Evolutionary conservation across 306 rosid species (phyloP).

Genomic region (Spatholobus suberectus): DNA sequence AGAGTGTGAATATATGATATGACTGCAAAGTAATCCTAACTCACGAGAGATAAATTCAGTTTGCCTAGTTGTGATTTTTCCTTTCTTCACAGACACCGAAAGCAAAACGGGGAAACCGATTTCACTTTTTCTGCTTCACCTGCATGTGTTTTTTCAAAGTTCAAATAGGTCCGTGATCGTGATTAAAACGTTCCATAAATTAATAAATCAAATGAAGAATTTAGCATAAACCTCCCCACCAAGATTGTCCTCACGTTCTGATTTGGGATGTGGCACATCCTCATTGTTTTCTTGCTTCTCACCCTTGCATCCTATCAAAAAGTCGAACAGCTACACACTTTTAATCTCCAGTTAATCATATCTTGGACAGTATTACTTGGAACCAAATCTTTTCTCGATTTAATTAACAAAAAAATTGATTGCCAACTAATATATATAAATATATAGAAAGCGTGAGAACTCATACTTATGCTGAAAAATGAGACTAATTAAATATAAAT

Average conservation of each 20-base stretch:
- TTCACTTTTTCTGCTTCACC: not conserved
- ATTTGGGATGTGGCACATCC: not conserved
- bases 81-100: not conserved
- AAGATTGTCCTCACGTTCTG: not conserved
- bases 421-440: not conserved
- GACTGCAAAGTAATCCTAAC: not conserved
- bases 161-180: not conserved
- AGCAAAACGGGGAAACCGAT: slow-evolving; percentile 18
- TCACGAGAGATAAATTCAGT: not conserved
- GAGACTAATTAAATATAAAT: not conserved
- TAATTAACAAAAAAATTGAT: not conserved
- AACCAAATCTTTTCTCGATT: not conserved
- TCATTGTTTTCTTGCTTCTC: not conserved
- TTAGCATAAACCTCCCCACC: not conserved
- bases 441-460: not conserved
- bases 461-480: not conserved
- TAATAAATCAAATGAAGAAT: slow-evolving; percentile 22
- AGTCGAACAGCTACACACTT: not conserved
- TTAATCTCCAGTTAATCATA: not conserved
- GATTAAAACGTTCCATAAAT: not conserved
- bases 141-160: not conserved
- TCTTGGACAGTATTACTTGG: not conserved
- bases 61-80: not conserved
- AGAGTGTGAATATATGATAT: not conserved
- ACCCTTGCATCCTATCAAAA: slow-evolving; percentile 2